Percentiles rank a stretch among this genome's conserved stretches.
Evolutionary conservation across 2,329 filamentous ascomycete genomes (phyloP).

Genomic region (Aspergillus sp.): DNA sequence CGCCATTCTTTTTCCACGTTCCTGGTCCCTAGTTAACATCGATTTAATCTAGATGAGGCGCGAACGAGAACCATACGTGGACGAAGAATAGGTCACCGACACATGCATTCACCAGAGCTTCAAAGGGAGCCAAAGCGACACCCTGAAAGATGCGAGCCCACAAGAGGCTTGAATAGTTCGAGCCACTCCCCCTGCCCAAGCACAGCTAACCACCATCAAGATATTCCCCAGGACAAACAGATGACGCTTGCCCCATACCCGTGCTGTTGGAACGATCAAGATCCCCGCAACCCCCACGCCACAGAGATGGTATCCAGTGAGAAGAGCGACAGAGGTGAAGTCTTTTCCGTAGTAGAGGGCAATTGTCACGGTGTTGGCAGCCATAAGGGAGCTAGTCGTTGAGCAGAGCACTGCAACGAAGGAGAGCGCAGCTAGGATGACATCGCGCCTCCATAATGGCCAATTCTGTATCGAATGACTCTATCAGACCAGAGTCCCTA

Average conservation of each 20-base stretch:
- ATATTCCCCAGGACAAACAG: conserved; percentile 73
- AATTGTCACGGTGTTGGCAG: conserved; percentile 79
- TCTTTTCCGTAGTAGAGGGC: conserved; percentile 59
- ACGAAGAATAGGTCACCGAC: conserved; percentile 91
- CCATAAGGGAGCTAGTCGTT: conserved; percentile 78
- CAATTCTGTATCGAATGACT: conserved; percentile 55
- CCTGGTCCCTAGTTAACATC: conserved; percentile 32
- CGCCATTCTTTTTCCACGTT: conserved; percentile 83
- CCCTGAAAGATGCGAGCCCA: conserved; percentile 82
- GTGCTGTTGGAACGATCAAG: conserved; percentile 79
- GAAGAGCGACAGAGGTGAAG: conserved; percentile 72
- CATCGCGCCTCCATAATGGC: conserved; percentile 80
- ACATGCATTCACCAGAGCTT: conserved; percentile 81
- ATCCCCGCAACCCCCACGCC: conserved; percentile 77
- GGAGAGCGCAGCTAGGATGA: conserved; percentile 74
- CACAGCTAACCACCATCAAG: conserved; percentile 67
- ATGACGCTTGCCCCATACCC: conserved; percentile 91
- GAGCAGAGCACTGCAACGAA: conserved; percentile 78
- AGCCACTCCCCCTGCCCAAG: conserved; percentile 69
- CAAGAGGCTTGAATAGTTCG: conserved; percentile 66
- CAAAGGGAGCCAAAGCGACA: conserved; percentile 80
- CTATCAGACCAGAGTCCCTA: too few species aligned
- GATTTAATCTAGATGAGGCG: not conserved
- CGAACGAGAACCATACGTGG: conserved; percentile 52
- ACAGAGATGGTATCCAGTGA: conserved; percentile 83